These are phyloP conservation scores for Monsonia emarginata DNA, from an alignment of 441 rosid species.

Conservation along the genomic window DNA sequence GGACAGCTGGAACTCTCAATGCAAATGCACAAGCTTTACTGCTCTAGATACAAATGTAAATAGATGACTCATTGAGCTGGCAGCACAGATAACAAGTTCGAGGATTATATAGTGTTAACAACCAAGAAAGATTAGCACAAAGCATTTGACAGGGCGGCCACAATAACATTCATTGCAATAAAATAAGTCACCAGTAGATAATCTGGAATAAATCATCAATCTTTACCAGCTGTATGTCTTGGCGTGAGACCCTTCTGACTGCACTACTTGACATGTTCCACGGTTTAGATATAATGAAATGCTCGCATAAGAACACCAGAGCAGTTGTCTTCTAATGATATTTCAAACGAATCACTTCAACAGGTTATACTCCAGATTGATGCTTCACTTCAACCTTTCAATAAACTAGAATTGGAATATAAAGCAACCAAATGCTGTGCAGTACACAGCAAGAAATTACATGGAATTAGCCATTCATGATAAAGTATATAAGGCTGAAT, in stretches of 20 bases:
- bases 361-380: neutral
- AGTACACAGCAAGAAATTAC: neutral
- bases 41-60: neutral
- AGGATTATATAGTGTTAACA: neutral
- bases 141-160: neutral
- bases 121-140: neutral
- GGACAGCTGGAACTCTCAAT: neutral
- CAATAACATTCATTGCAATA: neutral
- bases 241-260: conserved; percentile 68
- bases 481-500: no score
- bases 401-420: neutral
- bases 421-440: neutral
- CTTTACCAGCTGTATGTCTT: conserved; percentile 56
- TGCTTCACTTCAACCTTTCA: neutral
- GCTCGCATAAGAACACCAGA: neutral
- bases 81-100: neutral
- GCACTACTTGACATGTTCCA: conserved; percentile 62
- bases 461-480: neutral
- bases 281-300: conserved; percentile 14
- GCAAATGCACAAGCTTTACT: neutral
- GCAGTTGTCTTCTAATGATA: neutral
- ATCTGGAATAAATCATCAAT: neutral
- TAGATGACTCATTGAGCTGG: neutral
- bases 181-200: neutral
- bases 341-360: neutral